These are phyloP conservation scores for Paramyrothecium sp. DNA, from an alignment of 2,329 filamentous ascomycete genomes.

Conservation along the genomic window DNA sequence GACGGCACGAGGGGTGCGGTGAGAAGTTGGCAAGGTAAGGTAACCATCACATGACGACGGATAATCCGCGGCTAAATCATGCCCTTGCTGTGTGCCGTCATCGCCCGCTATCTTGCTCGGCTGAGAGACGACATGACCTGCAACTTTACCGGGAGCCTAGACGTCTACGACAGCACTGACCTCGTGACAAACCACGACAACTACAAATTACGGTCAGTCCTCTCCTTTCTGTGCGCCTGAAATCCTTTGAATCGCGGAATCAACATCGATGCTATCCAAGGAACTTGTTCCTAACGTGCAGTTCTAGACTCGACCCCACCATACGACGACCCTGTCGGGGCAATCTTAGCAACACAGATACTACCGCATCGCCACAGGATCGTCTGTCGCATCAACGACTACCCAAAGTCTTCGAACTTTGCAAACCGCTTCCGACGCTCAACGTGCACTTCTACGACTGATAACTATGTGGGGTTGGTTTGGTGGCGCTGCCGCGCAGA, in stretches of 20 bases:
- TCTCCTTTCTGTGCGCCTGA: no score
- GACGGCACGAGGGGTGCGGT: no score
- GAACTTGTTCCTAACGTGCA: background rate
- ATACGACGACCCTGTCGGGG: background rate
- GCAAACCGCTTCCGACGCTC: background rate
- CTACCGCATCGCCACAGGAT: background rate
- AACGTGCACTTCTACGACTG: slow-evolving; percentile 7
- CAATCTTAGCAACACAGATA: background rate
- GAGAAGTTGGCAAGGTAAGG: no score
- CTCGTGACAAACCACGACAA: background rate
- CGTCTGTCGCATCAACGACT: background rate
- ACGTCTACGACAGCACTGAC: background rate
- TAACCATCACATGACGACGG: slow-evolving; percentile 2
- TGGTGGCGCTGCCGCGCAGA: slow-evolving; percentile 76
- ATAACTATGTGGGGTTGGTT: slow-evolving; percentile 81
- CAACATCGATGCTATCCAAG: background rate
- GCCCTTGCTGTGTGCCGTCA: background rate
- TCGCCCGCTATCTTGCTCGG: background rate
- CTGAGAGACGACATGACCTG: background rate
- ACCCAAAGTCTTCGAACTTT: slow-evolving; percentile 8
- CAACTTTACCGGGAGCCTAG: background rate
- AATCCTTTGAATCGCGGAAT: background rate
- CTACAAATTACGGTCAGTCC: background rate
- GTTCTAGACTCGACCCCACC: background rate
- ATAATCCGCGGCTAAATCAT: background rate